Conservation (phyloP, 2,329 filamentous ascomycete genomes). For the Biscogniauxia sp. region DNA sequence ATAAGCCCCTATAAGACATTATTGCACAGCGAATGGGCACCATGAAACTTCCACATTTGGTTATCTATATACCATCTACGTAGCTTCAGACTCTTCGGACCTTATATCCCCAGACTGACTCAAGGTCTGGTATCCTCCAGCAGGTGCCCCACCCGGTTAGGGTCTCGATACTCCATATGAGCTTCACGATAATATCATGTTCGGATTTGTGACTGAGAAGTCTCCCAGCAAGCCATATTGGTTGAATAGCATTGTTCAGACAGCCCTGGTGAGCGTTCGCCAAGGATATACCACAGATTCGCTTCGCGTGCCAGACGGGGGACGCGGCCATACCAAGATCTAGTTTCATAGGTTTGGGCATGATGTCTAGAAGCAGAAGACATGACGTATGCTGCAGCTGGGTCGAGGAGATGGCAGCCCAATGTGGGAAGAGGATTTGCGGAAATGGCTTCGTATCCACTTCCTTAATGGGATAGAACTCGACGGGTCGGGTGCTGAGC, state of each 20-base stretch:
- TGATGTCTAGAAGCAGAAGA: constrained; percentile 45
- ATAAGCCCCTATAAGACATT: constrained; percentile 24
- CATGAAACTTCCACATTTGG: not conserved
- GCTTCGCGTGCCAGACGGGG: constrained; percentile 53
- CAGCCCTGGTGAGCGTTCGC: constrained; percentile 55
- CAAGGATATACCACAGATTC: constrained; percentile 54
- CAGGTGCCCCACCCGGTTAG: constrained; percentile 52
- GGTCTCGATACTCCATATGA: constrained; percentile 49
- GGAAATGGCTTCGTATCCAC: constrained; percentile 47
- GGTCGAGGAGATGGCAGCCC: constrained; percentile 55
- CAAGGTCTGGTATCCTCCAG: constrained; percentile 53
- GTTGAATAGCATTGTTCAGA: constrained; percentile 57
- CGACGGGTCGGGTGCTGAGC: constrained; percentile 43
- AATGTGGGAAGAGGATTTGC: constrained; percentile 50
- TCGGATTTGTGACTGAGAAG: constrained; percentile 50
- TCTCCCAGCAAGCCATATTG: constrained; percentile 54
- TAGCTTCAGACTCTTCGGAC: not conserved
- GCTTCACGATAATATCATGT: constrained; percentile 38
- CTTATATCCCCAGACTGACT: constrained; percentile 38
- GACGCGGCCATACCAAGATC: constrained; percentile 33
- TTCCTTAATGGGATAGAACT: constrained; percentile 44
- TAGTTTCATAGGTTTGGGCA: constrained; percentile 24
- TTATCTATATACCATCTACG: not conserved
- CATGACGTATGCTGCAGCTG: constrained; percentile 57
- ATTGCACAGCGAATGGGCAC: constrained; percentile 28